These are phyloP conservation scores for Penicillium expansum DNA, from an alignment of 2,329 filamentous ascomycete species.

Conservation along the genomic window DNA sequence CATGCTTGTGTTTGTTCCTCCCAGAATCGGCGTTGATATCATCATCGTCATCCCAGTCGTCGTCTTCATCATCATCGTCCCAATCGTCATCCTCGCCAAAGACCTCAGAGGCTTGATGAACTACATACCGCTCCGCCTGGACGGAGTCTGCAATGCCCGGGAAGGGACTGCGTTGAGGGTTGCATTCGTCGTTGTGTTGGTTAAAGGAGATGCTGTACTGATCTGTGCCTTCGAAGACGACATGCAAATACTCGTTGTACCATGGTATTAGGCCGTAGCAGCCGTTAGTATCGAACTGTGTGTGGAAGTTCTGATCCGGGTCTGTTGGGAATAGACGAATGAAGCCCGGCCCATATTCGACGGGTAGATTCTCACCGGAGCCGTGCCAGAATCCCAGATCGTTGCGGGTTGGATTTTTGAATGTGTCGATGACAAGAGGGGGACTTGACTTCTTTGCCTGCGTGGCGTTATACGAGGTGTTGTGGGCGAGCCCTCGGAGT, in stretches of 20 bases:
- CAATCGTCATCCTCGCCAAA: neutral
- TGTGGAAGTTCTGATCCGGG: slow-evolving; percentile 61
- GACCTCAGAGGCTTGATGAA: neutral
- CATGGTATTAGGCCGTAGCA: slow-evolving; percentile 58
- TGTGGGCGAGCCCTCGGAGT: slow-evolving; percentile 3
- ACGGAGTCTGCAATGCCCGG: slow-evolving; percentile 67
- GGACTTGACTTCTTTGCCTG: neutral
- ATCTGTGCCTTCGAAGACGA: slow-evolving; percentile 60
- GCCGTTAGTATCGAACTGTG: slow-evolving; percentile 51
- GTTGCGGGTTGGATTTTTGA: slow-evolving; percentile 54
- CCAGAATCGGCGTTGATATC: neutral
- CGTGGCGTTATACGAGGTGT: neutral
- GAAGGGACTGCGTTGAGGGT: slow-evolving; percentile 55
- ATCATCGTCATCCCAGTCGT: neutral
- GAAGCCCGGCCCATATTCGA: slow-evolving; percentile 52
- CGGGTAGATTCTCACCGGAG: slow-evolving; percentile 57
- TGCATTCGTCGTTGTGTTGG: slow-evolving; percentile 63
- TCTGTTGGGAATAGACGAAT: slow-evolving; percentile 59
- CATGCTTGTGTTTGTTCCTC: neutral
- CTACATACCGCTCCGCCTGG: slow-evolving; percentile 59
- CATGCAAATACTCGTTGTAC: slow-evolving; percentile 61
- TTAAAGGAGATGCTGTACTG: slow-evolving; percentile 64
- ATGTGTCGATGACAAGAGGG: slow-evolving; percentile 58
- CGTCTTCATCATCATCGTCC: neutral
- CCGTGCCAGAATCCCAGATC: slow-evolving; percentile 65